Conservation (phyloP, 345 rosid species). For the Gossypium thurberi region DNA sequence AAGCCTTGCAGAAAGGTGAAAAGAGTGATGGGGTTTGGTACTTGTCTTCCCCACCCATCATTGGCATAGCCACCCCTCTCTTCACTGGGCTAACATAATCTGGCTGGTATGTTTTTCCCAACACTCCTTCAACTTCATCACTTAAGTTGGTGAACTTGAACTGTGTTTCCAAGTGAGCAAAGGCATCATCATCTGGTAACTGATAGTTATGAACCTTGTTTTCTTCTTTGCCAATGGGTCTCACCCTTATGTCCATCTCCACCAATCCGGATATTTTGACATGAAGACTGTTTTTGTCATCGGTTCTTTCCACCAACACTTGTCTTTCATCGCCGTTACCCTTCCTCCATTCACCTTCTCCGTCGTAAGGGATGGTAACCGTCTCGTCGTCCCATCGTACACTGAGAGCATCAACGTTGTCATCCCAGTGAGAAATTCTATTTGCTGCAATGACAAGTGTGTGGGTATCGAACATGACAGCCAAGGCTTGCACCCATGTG, state of each 20-base stretch:
- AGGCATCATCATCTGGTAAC: conserved; percentile 44
- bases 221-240: conserved; percentile 53
- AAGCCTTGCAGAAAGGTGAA: conserved; percentile 43
- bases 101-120: conserved; percentile 65
- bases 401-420: conserved; percentile 37
- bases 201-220: conserved; percentile 53
- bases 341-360: conserved; percentile 43
- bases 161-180: conserved; percentile 69
- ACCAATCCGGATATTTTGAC: conserved; percentile 37
- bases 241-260: conserved; percentile 41
- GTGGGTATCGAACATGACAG: conserved; percentile 47
- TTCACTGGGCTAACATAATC: conserved; percentile 53
- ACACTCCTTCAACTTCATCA: conserved; percentile 56
- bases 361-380: conserved; percentile 30
- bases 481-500: conserved; percentile 73
- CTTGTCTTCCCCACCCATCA: conserved; percentile 67
- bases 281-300: conserved; percentile 36
- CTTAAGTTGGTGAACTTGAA: conserved; percentile 42
- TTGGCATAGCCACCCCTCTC: conserved; percentile 65
- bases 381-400: conserved; percentile 38
- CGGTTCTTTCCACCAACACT: conserved; percentile 45
- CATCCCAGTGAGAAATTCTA: conserved; percentile 43
- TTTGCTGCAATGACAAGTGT: conserved; percentile 51
- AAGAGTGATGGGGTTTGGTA: conserved; percentile 50
- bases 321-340: conserved; percentile 16